phyloP scores from a whole-genome alignment of 148 eudicot species.

The Persicaria maculosa region DNA sequence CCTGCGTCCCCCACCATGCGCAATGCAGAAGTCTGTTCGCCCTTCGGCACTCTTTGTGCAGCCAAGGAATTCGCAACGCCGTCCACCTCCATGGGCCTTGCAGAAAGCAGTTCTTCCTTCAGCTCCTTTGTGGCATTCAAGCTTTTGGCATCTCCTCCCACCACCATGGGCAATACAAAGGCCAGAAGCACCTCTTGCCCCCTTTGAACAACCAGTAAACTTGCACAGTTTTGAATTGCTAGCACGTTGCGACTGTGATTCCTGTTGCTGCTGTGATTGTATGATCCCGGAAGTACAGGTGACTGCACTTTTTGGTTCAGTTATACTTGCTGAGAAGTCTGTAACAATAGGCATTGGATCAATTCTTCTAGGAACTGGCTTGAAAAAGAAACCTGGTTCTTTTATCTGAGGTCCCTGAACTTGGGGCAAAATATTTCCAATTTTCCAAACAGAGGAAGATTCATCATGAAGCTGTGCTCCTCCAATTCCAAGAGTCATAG shows the following conservation, averaged over 20 bases:
- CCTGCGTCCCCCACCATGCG: slow-evolving; percentile 77
- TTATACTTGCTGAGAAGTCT: slow-evolving; percentile 43
- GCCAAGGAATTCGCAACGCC: slow-evolving; percentile 71
- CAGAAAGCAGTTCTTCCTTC: slow-evolving; percentile 94
- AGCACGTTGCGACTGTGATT: slow-evolving; percentile 23
- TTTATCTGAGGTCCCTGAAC: slow-evolving; percentile 15
- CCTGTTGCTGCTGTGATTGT: slow-evolving; percentile 29
- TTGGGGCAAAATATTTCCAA: slow-evolving; percentile 28
- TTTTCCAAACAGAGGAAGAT: slow-evolving; percentile 23
- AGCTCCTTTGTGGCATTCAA: slow-evolving; percentile 87
- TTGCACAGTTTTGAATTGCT: slow-evolving; percentile 62
- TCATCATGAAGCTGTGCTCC: slow-evolving; percentile 23
- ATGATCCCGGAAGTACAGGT: slow-evolving; percentile 79
- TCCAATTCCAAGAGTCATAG: slow-evolving; percentile 17
- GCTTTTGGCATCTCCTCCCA: slow-evolving; percentile 83
- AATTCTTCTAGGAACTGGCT: slow-evolving; percentile 26
- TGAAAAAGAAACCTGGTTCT: slow-evolving; percentile 22
- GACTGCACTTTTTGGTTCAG: slow-evolving; percentile 60
- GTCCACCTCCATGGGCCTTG: slow-evolving; percentile 99
- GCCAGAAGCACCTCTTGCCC: slow-evolving; percentile 93
- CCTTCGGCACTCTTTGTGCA: slow-evolving; percentile 88
- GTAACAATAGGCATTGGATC: slow-evolving; percentile 23
- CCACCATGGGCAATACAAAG: slow-evolving; percentile 98
- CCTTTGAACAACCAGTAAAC: slow-evolving; percentile 69
- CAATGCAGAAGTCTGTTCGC: slow-evolving; percentile 56